A percentile compares a stretch with the other conserved stretches of the same genome.
Conservation (phyloP, 441 rosid genomes). For the Pelargonium australe region DNA sequence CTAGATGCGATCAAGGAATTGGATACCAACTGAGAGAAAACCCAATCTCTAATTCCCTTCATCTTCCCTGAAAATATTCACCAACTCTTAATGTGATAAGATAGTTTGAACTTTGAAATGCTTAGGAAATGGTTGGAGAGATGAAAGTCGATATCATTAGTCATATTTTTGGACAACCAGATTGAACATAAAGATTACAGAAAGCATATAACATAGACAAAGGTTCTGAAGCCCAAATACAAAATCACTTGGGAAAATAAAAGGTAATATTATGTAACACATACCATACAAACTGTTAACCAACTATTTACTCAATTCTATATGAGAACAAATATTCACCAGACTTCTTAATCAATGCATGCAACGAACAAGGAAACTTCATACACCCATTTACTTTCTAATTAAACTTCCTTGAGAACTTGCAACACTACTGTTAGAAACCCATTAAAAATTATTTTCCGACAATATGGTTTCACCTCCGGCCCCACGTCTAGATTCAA, state of each 20-base stretch:
- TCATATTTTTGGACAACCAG: neutral
- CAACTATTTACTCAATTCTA: constrained; percentile 3
- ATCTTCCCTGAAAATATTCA: constrained; percentile 31
- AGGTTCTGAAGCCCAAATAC: constrained; percentile 1
- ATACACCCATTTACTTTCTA: neutral
- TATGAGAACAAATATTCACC: neutral
- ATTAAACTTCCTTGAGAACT: neutral
- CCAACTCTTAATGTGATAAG: neutral
- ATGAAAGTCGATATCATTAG: neutral
- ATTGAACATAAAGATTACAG: neutral
- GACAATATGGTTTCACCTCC: neutral
- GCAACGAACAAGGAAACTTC: neutral
- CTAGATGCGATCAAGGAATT: constrained; percentile 56
- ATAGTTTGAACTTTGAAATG: neutral
- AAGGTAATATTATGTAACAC: neutral
- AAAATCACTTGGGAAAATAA: neutral
- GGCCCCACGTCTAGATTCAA: neutral
- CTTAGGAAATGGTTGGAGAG: neutral
- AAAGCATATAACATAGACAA: neutral
- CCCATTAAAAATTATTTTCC: neutral
- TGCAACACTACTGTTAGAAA: neutral
- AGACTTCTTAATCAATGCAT: neutral
- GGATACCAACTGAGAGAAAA: constrained; percentile 48
- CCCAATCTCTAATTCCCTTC: constrained; percentile 85
- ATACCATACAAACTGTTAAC: neutral